Conservation (phyloP, 106 monocot genomes). For the Acorus calamus region DNA sequence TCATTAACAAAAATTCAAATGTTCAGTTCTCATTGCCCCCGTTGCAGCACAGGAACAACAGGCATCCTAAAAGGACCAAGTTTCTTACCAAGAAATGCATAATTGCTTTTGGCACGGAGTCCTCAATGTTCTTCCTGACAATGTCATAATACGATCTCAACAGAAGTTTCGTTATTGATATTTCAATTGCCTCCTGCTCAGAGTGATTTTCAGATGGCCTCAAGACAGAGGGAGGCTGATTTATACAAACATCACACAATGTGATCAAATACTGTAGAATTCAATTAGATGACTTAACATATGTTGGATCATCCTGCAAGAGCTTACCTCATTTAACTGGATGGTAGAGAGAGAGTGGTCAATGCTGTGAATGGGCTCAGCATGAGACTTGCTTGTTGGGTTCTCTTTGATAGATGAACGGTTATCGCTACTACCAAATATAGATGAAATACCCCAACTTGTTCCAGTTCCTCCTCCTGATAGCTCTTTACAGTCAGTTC, state of each 20-base stretch:
- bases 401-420: conserved; percentile 45
- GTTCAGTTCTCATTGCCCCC: too few species aligned
- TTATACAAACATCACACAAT: neutral
- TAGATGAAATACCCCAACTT: conserved; percentile 77
- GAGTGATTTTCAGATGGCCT: conserved; percentile 84
- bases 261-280: too few species aligned
- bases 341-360: conserved; percentile 53
- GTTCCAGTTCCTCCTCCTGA: conserved; percentile 56
- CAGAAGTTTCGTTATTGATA: conserved; percentile 74
- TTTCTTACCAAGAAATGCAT: conserved; percentile 94
- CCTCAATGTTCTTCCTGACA: conserved; percentile 89
- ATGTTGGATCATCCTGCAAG: too few species aligned
- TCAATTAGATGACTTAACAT: too few species aligned
- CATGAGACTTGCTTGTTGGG: conserved; percentile 28
- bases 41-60: too few species aligned
- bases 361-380: conserved; percentile 23
- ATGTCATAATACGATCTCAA: conserved; percentile 95
- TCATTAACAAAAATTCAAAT: too few species aligned
- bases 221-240: conserved; percentile 66
- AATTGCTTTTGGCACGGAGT: conserved; percentile 85
- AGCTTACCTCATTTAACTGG: conserved; percentile 72
- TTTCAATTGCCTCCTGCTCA: conserved; percentile 72
- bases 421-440: conserved; percentile 70
- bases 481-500: neutral
- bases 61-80: neutral